Percentiles rank a stretch among this genome's conserved stretches.
Evolutionary conservation across 495 filamentous ascomycete species (phyloP).

Genomic region (Penicillium ochrochloron): DNA sequence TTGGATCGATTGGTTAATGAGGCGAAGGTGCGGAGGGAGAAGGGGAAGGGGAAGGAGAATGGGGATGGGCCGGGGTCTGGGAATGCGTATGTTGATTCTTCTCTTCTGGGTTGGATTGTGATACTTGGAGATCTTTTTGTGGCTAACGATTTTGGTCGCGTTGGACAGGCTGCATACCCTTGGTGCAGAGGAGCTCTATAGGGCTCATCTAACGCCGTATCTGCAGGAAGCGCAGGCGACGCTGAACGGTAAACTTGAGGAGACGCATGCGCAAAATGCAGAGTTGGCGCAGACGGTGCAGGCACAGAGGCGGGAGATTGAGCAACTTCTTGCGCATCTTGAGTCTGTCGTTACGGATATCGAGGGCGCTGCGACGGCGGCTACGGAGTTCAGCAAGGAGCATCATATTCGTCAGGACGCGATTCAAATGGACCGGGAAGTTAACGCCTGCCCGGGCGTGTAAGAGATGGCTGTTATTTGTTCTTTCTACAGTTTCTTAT

Average conservation of each 20-base stretch:
- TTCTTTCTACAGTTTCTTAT: neutral
- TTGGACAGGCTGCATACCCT: slow-evolving; percentile 72
- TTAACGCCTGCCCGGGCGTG: slow-evolving; percentile 36
- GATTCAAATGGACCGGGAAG: slow-evolving; percentile 48
- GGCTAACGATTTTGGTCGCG: slow-evolving; percentile 9
- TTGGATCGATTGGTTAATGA: slow-evolving; percentile 76
- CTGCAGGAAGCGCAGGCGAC: slow-evolving; percentile 62
- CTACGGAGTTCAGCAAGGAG: slow-evolving; percentile 45
- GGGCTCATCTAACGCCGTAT: slow-evolving; percentile 72
- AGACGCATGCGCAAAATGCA: slow-evolving; percentile 66
- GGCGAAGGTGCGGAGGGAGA: slow-evolving; percentile 63
- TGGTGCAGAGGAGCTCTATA: slow-evolving; percentile 66
- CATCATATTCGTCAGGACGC: slow-evolving; percentile 49
- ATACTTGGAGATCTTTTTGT: neutral
- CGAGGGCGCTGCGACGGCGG: slow-evolving; percentile 62
- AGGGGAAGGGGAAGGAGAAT: slow-evolving; percentile 28
- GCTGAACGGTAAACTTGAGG: slow-evolving; percentile 64
- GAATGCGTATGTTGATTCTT: slow-evolving; percentile 44
- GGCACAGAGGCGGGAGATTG: slow-evolving; percentile 75
- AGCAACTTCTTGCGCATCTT: slow-evolving; percentile 63
- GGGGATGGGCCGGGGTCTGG: slow-evolving; percentile 12
- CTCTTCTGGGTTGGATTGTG: neutral
- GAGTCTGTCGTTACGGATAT: slow-evolving; percentile 73
- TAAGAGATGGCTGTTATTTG: slow-evolving; percentile 14
- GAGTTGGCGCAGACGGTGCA: slow-evolving; percentile 64